These are phyloP conservation scores for Alloascoidea africana DNA, from an alignment of 805 yeast genomes.

Conservation along the genomic window DNA sequence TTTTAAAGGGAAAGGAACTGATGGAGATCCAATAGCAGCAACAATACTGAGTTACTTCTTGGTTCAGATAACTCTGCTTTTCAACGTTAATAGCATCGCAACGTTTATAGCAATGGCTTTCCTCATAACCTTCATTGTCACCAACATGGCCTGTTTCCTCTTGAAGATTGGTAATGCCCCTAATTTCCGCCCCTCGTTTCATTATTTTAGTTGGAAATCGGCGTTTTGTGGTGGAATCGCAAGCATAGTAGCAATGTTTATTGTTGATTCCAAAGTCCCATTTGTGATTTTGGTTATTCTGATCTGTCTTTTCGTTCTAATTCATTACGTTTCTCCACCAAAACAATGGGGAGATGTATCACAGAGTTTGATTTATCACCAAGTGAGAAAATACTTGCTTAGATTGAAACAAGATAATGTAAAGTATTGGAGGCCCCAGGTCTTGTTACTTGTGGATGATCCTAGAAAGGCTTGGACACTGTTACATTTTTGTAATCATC, in stretches of 20 bases:
- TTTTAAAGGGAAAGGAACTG: slow-evolving; percentile 32
- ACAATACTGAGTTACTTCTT: slow-evolving; percentile 66
- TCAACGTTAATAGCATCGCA: slow-evolving; percentile 89
- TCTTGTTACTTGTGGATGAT: slow-evolving; percentile 73
- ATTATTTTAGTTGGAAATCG: slow-evolving; percentile 67
- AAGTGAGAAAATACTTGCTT: slow-evolving; percentile 80
- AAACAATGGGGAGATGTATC: slow-evolving; percentile 98
- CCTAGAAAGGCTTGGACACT: slow-evolving; percentile 89
- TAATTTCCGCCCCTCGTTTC: slow-evolving; percentile 93
- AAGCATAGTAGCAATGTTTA: slow-evolving; percentile 77
- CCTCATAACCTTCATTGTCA: slow-evolving; percentile 88
- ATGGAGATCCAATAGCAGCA: slow-evolving; percentile 51
- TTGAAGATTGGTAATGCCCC: slow-evolving; percentile 88
- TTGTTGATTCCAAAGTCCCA: slow-evolving; percentile 88
- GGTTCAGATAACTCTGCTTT: slow-evolving; percentile 74
- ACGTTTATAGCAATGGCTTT: slow-evolving; percentile 95
- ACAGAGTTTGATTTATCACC: slow-evolving; percentile 88
- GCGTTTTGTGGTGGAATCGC: slow-evolving; percentile 63
- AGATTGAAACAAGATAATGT: slow-evolving; percentile 83
- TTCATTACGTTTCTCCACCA: slow-evolving; percentile 87
- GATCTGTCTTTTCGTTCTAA: slow-evolving; percentile 50
- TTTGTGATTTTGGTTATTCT: slow-evolving; percentile 54
- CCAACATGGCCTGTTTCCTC: slow-evolving; percentile 85
- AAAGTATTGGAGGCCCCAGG: slow-evolving; percentile 97
- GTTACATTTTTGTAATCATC: slow-evolving; percentile 82